Evolutionary conservation across 2,329 filamentous ascomycete genomes (phyloP).

Genomic region (Akanthomyces lecanii): DNA sequence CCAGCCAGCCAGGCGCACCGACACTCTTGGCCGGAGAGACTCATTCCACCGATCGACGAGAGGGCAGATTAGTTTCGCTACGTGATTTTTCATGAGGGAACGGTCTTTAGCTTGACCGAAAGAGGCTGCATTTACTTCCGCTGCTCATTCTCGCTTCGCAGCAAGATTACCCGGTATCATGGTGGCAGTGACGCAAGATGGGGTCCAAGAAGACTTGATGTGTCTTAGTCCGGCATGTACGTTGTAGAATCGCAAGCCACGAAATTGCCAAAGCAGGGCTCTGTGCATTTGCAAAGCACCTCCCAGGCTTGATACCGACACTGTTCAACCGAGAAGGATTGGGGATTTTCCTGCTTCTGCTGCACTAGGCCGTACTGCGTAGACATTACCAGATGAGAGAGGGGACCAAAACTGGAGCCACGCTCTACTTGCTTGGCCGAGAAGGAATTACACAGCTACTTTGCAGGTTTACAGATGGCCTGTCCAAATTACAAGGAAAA

Average conservation of each 20-base stretch:
- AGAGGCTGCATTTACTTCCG: neutral
- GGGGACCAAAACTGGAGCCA: neutral
- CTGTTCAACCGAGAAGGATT: neutral
- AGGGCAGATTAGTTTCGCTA: neutral
- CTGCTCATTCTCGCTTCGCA: neutral
- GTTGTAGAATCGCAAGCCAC: neutral
- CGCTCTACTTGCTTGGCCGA: too few relatives aligned
- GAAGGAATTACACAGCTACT: too few relatives aligned
- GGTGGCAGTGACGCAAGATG: neutral
- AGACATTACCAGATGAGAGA: neutral
- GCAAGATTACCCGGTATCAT: neutral
- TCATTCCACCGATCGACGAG: neutral
- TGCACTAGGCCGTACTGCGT: neutral
- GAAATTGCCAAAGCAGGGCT: neutral
- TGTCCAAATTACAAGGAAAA: neutral
- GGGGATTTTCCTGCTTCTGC: neutral
- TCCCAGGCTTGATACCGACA: neutral
- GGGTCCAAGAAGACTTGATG: neutral
- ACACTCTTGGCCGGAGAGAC: neutral
- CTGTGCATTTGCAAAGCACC: neutral
- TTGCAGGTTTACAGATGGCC: too few relatives aligned
- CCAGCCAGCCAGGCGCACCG: neutral
- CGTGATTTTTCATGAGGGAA: neutral
- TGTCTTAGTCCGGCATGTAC: conserved; percentile 2
- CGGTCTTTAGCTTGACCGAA: neutral